Conservation (phyloP, 106 monocot species). For the Dioscorea alata region DNA sequence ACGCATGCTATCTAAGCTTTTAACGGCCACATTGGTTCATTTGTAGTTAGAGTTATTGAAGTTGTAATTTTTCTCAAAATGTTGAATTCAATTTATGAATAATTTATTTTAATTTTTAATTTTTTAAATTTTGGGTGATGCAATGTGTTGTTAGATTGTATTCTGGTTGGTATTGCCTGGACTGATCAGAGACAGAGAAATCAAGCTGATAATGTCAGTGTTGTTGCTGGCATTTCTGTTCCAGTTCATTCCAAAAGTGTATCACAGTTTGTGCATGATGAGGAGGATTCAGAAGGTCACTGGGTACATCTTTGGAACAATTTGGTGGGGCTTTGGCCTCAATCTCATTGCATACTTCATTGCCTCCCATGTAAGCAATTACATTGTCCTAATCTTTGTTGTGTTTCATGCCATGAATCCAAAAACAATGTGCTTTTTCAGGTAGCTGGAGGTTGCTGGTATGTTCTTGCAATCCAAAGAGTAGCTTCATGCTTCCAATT, state of each 20-base stretch:
- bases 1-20: too few species aligned
- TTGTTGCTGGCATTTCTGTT: slow-evolving; percentile 59
- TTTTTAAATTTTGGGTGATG: too few species aligned
- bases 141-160: slow-evolving; percentile 30
- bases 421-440: slow-evolving; percentile 16
- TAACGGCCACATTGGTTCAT: too few species aligned
- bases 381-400: too few species aligned
- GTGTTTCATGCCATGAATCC: too few species aligned
- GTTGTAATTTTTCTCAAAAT: too few species aligned
- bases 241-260: slow-evolving; percentile 80
- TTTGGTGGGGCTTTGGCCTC: slow-evolving; percentile 92
- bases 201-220: slow-evolving; percentile 51
- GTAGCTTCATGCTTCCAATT: slow-evolving; percentile 50
- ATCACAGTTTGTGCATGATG: slow-evolving; percentile 70
- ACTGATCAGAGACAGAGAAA: slow-evolving; percentile 38
- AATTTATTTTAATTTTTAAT: too few species aligned
- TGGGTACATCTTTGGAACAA: slow-evolving; percentile 85
- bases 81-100: too few species aligned
- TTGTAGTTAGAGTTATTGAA: too few species aligned
- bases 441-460: slow-evolving; percentile 93
- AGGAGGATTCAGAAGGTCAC: slow-evolving; percentile 84
- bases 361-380: slow-evolving; percentile 80
- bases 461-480: slow-evolving; percentile 83
- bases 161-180: slow-evolving; percentile 59
- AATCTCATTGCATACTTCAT: slow-evolving; percentile 90